Base-by-base conservation (phyloP, 345 rosid species). In the Clausena lansium region DNA sequence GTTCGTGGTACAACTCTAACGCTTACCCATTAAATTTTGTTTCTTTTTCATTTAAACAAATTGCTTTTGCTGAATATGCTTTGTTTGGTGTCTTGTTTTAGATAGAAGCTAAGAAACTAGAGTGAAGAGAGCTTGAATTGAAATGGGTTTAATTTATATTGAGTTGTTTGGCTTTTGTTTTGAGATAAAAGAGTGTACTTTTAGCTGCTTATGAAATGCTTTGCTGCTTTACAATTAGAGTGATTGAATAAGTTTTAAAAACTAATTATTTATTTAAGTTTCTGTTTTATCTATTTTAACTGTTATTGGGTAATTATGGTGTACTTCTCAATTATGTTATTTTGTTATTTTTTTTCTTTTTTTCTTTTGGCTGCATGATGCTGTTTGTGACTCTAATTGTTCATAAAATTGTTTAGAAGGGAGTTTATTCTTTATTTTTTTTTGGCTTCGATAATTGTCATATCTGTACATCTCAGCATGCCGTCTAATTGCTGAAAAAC, bases 71-170 rank as follows among this genome's bases (percentile, higher is more conserved):
- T 15, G 38, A 70, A 19, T 70, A 27, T 70, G 76, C 52, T 73
- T 52, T 70, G 27, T 63, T 59, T 25, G 57, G 36, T 13, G 11
- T 36, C 32, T 58, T 58, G 27, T 36, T 38, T 3, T 24, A 17
- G 22, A 13, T 10, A n/a, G 38, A 4, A 59, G 38, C 24, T 19
- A 20, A 45, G 50, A 27, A 1, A 52, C 36, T 52, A 61, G 65
- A 38, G 15, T 36, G 7, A 38, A 73, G 14, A 39, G n/a, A 13
- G 71, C 10, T 66, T 27, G 72, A 47, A 39, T 76, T 64, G 59
- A 75, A 47, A 64, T 65, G 64, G 76, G 38, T 78, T 74, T 78
- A 10, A 13, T 63, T 74, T 70, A 5, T 75, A 15, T 76, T 35
- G 15, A 1, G 63, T 52, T 47, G 9, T 63, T 55, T 57, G 30